A percentile compares a stretch with the other conserved stretches of the same genome.
Evolutionary conservation across 352 stramenopile genomes (phyloP).

Genomic region (Phytophthora nicotianae): DNA sequence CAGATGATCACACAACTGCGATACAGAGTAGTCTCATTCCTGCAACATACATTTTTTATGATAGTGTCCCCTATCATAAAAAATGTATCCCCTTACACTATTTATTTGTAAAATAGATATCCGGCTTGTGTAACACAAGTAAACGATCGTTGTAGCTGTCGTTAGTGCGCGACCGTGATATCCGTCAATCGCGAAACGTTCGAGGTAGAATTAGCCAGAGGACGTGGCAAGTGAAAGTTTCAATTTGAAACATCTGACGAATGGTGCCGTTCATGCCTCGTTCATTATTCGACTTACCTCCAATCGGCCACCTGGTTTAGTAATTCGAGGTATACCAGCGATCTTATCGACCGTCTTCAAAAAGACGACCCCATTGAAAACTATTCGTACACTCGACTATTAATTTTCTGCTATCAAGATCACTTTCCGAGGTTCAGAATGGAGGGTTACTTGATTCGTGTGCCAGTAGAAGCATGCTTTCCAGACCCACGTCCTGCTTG

Average conservation of each 20-base stretch:
- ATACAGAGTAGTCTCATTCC: no score
- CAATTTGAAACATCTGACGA: slow-evolving; percentile 17
- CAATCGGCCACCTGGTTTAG: slow-evolving; percentile 4
- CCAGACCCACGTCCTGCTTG: slow-evolving; percentile 28
- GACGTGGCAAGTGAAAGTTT: slow-evolving; percentile 11
- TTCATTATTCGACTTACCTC: slow-evolving; percentile 22
- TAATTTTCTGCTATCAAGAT: not conserved
- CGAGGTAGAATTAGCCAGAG: slow-evolving; percentile 23
- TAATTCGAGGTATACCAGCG: not conserved
- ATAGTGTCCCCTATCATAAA: no score
- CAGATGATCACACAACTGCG: no score
- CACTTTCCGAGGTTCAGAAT: slow-evolving; percentile 40
- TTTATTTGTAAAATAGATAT: no score
- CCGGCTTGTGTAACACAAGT: no score
- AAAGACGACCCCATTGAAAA: not conserved
- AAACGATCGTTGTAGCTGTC: slow-evolving; percentile 5
- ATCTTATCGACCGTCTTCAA: slow-evolving; percentile 12
- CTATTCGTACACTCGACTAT: not conserved
- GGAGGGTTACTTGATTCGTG: slow-evolving; percentile 76
- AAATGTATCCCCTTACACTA: no score
- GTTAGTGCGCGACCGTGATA: slow-evolving; percentile 8
- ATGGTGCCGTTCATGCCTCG: slow-evolving; percentile 8
- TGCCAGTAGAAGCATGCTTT: slow-evolving; percentile 45
- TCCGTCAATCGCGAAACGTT: slow-evolving; percentile 26
- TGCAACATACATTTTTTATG: no score